phyloP scores from a whole-genome alignment of 331 rosid species.

The Pyrus hybrid region DNA sequence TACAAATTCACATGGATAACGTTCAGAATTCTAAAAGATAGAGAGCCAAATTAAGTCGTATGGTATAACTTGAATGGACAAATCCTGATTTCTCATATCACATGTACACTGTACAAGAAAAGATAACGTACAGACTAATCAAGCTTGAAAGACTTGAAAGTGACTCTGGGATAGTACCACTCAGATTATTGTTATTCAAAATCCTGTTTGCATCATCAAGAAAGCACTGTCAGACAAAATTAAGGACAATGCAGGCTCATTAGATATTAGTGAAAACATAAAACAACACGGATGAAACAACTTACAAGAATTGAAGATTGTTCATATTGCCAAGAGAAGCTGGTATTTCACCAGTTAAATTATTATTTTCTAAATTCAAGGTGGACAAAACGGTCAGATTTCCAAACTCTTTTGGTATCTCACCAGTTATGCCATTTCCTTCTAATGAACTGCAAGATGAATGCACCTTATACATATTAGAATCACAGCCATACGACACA shows the following conservation, averaged over 20 bases:
- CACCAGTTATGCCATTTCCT: slow-evolving; percentile 69
- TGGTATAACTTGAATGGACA: background rate
- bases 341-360: slow-evolving; percentile 72
- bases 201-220: slow-evolving; percentile 45
- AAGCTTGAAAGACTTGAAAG: slow-evolving; percentile 46
- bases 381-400: slow-evolving; percentile 49
- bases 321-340: slow-evolving; percentile 63
- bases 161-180: slow-evolving; percentile 75
- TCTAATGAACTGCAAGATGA: slow-evolving; percentile 54
- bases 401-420: slow-evolving; percentile 67
- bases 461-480: slow-evolving; percentile 16
- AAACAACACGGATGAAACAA: slow-evolving; percentile 8
- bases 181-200: slow-evolving; percentile 64
- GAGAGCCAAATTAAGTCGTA: background rate
- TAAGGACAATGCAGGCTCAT: slow-evolving; percentile 1
- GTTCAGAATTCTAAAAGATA: background rate
- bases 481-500: background rate
- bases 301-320: slow-evolving; percentile 80
- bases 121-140: slow-evolving; percentile 51
- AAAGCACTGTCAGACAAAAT: slow-evolving; percentile 13
- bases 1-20: background rate
- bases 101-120: slow-evolving; percentile 12
- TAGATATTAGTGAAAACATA: slow-evolving; percentile 12
- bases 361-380: slow-evolving; percentile 70
- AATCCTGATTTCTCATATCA: background rate